Evolutionary conservation across 2,329 filamentous ascomycete genomes (phyloP), one percentile per base, ranked within the genome.

Genomic region (Aspergillus fructus): DNA sequence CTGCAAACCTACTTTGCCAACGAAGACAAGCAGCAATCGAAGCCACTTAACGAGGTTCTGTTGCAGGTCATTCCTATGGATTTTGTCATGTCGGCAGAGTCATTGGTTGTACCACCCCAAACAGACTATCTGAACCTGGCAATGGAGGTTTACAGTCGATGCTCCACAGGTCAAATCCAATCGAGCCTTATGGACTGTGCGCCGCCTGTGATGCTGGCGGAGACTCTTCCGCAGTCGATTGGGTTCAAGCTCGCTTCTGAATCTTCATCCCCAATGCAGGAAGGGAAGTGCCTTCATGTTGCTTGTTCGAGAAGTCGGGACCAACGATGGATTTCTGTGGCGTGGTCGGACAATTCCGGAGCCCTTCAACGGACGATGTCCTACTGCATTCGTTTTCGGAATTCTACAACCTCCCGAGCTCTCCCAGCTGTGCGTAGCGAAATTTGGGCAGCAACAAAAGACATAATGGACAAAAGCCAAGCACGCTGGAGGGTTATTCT

Each of bases 321-420:
- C 62, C 77, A 80, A 27, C 74, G 78, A 19, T 88, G 85, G 85
- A 64, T 86, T 23, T 83, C 79, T 6, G 83, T 80, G 4, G 81
- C 81, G 1, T 87, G 85, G 85, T 82, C 81, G 1, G 83, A 87
- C 69, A 81, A 76, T 58, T 78, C 75, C 24, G 85, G 85, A 8
- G 77, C 76, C 40, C 77, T 83, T 41, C 81, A 85, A 59, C 75
- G 79, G 19, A 80, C 72, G 2, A 78, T 81, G 58, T 81, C 83
- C 0, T 86, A 85, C 63, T 82, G 81, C 59, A 68, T 85, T 64
- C 68, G 77, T 64, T 65, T 75, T 72, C 61, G 73, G 66, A 59
- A 68, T 19, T 69, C 68, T 23, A 65, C 60, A 47, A 59, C 67
- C 13, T 58, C 63, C 24, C 68, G 76, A 49, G 58, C 65, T 12